Base-by-base conservation (phyloP, 495 filamentous ascomycete genomes). In the Schizothecium vesticola region DNA sequence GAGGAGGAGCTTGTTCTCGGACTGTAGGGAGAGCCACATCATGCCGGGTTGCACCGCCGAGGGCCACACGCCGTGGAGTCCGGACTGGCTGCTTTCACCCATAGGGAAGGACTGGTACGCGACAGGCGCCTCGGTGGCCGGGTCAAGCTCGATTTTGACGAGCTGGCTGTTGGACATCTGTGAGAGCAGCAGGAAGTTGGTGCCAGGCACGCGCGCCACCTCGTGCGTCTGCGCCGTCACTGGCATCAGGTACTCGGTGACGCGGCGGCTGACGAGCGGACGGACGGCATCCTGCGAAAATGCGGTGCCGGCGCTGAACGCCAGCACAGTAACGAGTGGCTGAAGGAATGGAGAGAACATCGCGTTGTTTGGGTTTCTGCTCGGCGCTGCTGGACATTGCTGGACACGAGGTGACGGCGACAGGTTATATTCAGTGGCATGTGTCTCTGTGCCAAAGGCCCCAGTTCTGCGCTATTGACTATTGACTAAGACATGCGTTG, bases 101-200 rank as follows among this genome's bases (percentile, higher is more conserved):
- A 65, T 65, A 51, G 63, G 43, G 51, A 65, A 65, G 12, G 63
- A 57, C 43, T 65, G 43, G 55, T 29, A 65, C 23, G 63, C 63
- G 63, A 65, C 22, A 51, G 63, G 63, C 16, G 12, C 63, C 22
- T 65, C 63, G 51, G 11, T 65, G 63, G 1, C 22, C 10, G 63
- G 51, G 63, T 65, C 63, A 6, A 65, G 55, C 63, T 65, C 23
- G 51, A 65, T 28, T 23, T 65, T 65, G 63, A 65, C 9, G 12
- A 65, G 63, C 43, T 65, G n/a, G 63, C 63, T 65, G 63, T 65
- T 65, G 43, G 63, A 65, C 63, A 65, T 65, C 24, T 65, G 63
- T 24, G 63, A 65, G 8, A 65, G 22, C 9, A 65, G 55, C 36
- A 65, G 25, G 63, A 65, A 57, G 25, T 65, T 31, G 10, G 63